A percentile compares a stretch with the other conserved stretches of the same genome.
Conservation (phyloP, 2,329 filamentous ascomycete species). For the Podosphaera xanthii region DNA sequence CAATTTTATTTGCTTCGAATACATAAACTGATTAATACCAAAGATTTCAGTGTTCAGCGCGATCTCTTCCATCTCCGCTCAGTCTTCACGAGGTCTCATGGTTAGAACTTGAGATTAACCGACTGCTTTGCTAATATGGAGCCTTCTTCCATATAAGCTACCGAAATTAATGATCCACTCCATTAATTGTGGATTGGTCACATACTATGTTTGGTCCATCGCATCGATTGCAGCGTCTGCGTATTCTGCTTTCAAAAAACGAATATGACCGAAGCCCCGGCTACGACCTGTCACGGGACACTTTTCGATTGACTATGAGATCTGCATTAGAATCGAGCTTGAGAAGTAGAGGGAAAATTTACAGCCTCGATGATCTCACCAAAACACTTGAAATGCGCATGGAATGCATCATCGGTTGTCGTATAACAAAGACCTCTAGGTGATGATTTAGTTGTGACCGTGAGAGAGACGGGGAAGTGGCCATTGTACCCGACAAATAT, state of each 20-base stretch:
- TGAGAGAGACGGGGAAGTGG: background rate
- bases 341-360: background rate
- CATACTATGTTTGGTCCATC: slow-evolving; percentile 85
- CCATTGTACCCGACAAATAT: background rate
- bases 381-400: background rate
- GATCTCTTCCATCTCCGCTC: too few species aligned
- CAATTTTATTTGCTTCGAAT: too few species aligned
- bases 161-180: slow-evolving; percentile 2
- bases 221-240: slow-evolving; percentile 52
- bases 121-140: slow-evolving; percentile 78
- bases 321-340: background rate
- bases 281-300: slow-evolving; percentile 66
- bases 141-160: slow-evolving; percentile 81
- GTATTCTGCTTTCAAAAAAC: slow-evolving; percentile 55
- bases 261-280: slow-evolving; percentile 92
- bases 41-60: too few species aligned
- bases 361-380: background rate
- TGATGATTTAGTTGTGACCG: background rate
- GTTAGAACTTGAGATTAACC: too few species aligned
- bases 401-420: background rate
- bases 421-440: background rate
- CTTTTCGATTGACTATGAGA: background rate
- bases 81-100: too few species aligned
- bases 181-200: slow-evolving; percentile 1
- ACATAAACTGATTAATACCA: too few species aligned